Evolutionary conservation across 1,284 basidiomycete genomes (phyloP), one percentile per base, ranked within the genome.

Genomic region (Trametes hirsuta): DNA sequence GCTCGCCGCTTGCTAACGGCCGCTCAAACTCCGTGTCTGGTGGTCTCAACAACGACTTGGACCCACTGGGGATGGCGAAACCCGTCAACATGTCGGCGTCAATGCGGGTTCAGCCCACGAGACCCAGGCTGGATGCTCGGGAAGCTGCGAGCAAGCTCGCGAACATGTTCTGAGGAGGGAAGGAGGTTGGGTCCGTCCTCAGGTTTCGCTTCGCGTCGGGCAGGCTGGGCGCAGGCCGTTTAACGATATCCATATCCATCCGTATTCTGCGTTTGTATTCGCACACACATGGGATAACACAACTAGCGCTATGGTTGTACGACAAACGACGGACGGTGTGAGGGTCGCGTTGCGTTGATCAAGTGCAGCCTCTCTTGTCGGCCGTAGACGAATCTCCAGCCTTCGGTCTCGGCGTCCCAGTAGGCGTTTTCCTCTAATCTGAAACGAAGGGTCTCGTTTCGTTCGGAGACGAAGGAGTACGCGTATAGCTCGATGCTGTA

Each of bases 111-210:
- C 83, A 84, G 63, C 86, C 90, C 10, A 84, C 82, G 40, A 76
- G 90, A 62, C 83, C 86, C 47, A 80, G 87, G 66, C 71, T 94
- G 68, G 91, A 94, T 73, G 86, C 92, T 6, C 80, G 85, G 66
- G 87, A 93, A 72, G 91, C 91, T n/a, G 91, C 92, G 22, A 92
- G 90, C 72, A 93, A 93, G 72, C 80, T 94, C 56, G 91, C 91
- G 8, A 93, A 93, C 70, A 91, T 93, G 87, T 90, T 93, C 70
- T 93, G 76, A 74, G 53, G 61, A 44, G 35, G 8, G 8, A 3
- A 15, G 12, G 21, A 9, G 21, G 12, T 22, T 30, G 6, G 2
- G 22, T 42, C 12, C 9, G 18, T 14, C n/a, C 35, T 22, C 12
- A n/a, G 24, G 42, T 45, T 24, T 35, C 11, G 21, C 25, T 9